Evolutionary conservation across 106 monocot species (phyloP).

Genomic region (Phalaenopsis aphrodite): DNA sequence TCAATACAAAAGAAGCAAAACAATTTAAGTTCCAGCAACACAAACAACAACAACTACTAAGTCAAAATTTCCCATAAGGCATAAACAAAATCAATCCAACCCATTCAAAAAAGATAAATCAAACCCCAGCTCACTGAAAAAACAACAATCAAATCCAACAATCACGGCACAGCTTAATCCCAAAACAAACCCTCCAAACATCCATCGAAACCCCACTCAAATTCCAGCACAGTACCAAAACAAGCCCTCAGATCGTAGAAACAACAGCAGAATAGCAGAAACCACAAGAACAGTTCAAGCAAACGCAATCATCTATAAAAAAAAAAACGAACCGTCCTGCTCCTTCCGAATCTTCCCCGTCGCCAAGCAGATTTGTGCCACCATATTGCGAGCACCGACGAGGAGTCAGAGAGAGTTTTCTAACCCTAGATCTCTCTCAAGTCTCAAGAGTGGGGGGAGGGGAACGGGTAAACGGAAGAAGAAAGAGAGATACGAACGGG

Average conservation of each 20-base stretch:
- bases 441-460: too few relatives aligned
- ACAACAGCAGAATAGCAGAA: background rate
- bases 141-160: too few relatives aligned
- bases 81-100: background rate
- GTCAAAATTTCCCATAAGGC: background rate
- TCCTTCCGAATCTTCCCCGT: background rate
- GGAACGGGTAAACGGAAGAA: background rate
- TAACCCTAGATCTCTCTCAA: slow-evolving; percentile 1
- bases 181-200: background rate
- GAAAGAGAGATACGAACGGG: background rate
- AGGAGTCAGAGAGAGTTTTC: background rate
- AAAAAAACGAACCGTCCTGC: background rate
- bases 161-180: too few relatives aligned
- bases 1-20: background rate
- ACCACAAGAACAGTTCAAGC: background rate
- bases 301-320: background rate
- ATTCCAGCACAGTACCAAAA: background rate
- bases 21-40: background rate
- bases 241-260: background rate
- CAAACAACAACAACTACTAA: background rate
- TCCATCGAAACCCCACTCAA: background rate
- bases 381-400: background rate
- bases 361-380: background rate
- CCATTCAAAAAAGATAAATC: background rate
- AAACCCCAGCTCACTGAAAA: background rate